phyloP scores from a whole-genome alignment of 1,284 basidiomycete genomes.

The Phellopilus nigrolimitatus region DNA sequence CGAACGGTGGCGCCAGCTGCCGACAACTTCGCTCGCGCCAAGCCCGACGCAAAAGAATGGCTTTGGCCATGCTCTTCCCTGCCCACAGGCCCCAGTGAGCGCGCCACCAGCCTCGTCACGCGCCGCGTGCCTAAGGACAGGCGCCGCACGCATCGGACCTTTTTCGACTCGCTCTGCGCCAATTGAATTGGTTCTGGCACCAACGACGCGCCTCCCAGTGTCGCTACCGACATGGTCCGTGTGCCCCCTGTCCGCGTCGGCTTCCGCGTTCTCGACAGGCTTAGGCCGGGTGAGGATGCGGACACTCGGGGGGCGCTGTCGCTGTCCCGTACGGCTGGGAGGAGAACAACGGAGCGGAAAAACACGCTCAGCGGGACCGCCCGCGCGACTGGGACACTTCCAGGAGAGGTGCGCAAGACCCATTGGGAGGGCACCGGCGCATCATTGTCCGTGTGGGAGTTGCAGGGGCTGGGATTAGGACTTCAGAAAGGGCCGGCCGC shows the following conservation, averaged over 20 bases:
- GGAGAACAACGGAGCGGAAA: conserved; percentile 44
- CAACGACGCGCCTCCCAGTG: not conserved
- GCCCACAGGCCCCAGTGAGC: conserved; percentile 42
- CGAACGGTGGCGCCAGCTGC: conserved; percentile 17
- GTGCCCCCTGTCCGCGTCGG: conserved; percentile 29
- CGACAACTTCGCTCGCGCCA: conserved; percentile 36
- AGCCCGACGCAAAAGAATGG: conserved; percentile 35
- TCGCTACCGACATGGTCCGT: conserved; percentile 16
- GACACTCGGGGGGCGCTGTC: conserved; percentile 26
- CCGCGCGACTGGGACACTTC: conserved; percentile 42
- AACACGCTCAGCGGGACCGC: conserved; percentile 68
- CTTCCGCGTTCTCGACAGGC: not conserved
- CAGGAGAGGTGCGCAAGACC: conserved; percentile 29
- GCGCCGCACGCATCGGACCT: conserved; percentile 59
- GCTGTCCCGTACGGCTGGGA: conserved; percentile 34
- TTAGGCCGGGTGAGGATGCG: conserved; percentile 22
- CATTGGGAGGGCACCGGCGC: conserved; percentile 35
- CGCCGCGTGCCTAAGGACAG: conserved; percentile 59
- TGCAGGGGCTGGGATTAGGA: conserved; percentile 3
- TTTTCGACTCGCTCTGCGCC: too few species aligned
- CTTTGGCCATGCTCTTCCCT: conserved; percentile 33
- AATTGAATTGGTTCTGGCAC: conserved; percentile 28
- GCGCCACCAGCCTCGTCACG: conserved; percentile 67
- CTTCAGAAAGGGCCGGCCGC: conserved; percentile 3
- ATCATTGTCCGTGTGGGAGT: not conserved